Conservation (phyloP, 1,139 yeast species). For the Hansenula lynferdii region DNA sequence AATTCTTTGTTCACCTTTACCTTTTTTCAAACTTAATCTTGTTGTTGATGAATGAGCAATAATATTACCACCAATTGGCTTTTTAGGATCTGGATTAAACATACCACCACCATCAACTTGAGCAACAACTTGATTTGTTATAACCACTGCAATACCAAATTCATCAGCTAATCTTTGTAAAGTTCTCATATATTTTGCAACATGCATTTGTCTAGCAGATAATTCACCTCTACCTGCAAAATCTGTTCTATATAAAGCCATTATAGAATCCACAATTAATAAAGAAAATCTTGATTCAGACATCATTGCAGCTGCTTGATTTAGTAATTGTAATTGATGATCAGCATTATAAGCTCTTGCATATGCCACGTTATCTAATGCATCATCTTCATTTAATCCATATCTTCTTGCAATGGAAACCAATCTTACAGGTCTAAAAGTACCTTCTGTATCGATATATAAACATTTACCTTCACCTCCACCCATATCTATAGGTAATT, state of each 20-base stretch:
- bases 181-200: constrained; percentile 88
- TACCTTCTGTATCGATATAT: constrained; percentile 95
- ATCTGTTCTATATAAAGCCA: constrained; percentile 95
- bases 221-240: constrained; percentile 95
- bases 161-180: constrained; percentile 94
- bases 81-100: constrained; percentile 97
- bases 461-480: constrained; percentile 99
- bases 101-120: constrained; percentile 91
- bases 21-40: constrained; percentile 82
- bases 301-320: constrained; percentile 96
- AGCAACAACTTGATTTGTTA: constrained; percentile 97
- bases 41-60: constrained; percentile 97
- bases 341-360: constrained; percentile 98
- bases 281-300: constrained; percentile 80
- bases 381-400: constrained; percentile 92
- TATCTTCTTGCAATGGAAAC: constrained; percentile 88
- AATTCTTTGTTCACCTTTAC: constrained; percentile 86
- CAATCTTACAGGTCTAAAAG: constrained; percentile 88
- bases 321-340: constrained; percentile 82
- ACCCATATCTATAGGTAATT: constrained; percentile 94
- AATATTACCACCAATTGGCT: constrained; percentile 98
- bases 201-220: constrained; percentile 91
- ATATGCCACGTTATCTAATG: constrained; percentile 93
- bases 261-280: constrained; percentile 89
- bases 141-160: constrained; percentile 97